A percentile compares a stretch with the other conserved stretches of the same genome.
phyloP scores from a whole-genome alignment of 176 grass and related monocot species.

The Aegilops speltoides region DNA sequence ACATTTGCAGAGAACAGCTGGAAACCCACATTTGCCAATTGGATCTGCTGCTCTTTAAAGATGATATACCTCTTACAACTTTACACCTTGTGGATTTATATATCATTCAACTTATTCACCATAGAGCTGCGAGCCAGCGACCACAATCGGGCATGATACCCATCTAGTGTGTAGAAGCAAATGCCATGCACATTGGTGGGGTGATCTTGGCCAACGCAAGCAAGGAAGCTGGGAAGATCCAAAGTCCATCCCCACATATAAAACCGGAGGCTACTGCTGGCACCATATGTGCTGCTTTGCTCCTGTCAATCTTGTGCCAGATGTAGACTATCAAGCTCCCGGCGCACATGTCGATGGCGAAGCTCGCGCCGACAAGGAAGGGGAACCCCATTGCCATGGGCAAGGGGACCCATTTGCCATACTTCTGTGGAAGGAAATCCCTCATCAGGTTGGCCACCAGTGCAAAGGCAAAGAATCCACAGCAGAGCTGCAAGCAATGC shows the following conservation, averaged over 20 bases:
- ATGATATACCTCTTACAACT: neutral
- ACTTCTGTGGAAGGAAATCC: slow-evolving; percentile 64
- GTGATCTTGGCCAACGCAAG: slow-evolving; percentile 78
- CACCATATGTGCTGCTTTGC: slow-evolving; percentile 66
- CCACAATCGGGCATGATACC: neutral
- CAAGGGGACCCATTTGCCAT: slow-evolving; percentile 74
- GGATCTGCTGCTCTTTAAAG: neutral
- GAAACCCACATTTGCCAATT: slow-evolving; percentile 4
- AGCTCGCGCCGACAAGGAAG: slow-evolving; percentile 86
- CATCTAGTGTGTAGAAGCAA: slow-evolving; percentile 57
- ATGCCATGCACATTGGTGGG: slow-evolving; percentile 94
- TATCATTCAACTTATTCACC: neutral
- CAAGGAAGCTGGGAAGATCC: slow-evolving; percentile 92
- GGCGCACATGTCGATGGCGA: slow-evolving; percentile 90
- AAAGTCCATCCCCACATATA: slow-evolving; percentile 94
- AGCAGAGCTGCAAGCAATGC: slow-evolving; percentile 91
- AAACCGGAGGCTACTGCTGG: slow-evolving; percentile 94
- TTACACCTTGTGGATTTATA: neutral
- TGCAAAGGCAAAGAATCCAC: slow-evolving; percentile 91
- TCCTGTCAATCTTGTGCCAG: slow-evolving; percentile 68
- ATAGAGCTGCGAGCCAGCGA: neutral
- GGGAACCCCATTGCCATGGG: slow-evolving; percentile 97
- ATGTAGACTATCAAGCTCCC: slow-evolving; percentile 83
- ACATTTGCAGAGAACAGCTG: slow-evolving; percentile 6
- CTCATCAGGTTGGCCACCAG: slow-evolving; percentile 63